A percentile compares a stretch with the other conserved stretches of the same genome.
Conservation (phyloP, 768 basidiomycete species). For the Suillus tomentosus region DNA sequence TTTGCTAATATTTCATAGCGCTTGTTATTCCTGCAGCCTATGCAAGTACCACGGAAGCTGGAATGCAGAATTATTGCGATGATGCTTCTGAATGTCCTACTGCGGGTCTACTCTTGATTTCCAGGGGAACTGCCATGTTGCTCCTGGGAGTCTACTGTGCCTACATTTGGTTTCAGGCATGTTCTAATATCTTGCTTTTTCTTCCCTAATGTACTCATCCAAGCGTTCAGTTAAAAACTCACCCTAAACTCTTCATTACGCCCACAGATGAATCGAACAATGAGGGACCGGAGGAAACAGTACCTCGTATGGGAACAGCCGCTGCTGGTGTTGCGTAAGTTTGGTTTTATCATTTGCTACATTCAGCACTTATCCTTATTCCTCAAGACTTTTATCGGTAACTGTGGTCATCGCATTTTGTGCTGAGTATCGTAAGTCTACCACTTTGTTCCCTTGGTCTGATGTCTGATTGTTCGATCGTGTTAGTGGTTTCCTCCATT, state of each 20-base stretch:
- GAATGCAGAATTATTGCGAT: conserved; percentile 5
- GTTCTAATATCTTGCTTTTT: conserved; percentile 17
- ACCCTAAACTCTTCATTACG: conserved; percentile 56
- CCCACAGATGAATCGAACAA: conserved; percentile 30
- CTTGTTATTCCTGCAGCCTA: conserved; percentile 93
- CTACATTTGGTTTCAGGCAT: conserved; percentile 76
- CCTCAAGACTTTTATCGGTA: conserved; percentile 62
- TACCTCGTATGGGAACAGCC: conserved; percentile 63
- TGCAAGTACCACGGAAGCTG: conserved; percentile 43
- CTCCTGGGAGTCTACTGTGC: conserved; percentile 73
- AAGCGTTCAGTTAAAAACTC: conserved; percentile 64
- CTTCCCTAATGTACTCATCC: conserved; percentile 5
- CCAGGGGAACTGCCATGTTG: conserved; percentile 77
- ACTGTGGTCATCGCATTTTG: conserved; percentile 87
- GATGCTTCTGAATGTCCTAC: conserved; percentile 18
- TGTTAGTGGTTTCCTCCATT: conserved; percentile 82
- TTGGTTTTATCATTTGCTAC: neutral
- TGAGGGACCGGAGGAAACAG: conserved; percentile 25
- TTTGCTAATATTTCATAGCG: conserved; percentile 41
- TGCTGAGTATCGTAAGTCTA: conserved; percentile 75
- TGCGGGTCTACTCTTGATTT: conserved; percentile 69
- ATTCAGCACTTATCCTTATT: conserved; percentile 1
- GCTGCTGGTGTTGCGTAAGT: conserved; percentile 60
- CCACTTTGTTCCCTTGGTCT: neutral
- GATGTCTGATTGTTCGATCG: neutral